Conservation (phyloP, 441 rosid genomes). For the Cnidoscolus chayamansa region DNA sequence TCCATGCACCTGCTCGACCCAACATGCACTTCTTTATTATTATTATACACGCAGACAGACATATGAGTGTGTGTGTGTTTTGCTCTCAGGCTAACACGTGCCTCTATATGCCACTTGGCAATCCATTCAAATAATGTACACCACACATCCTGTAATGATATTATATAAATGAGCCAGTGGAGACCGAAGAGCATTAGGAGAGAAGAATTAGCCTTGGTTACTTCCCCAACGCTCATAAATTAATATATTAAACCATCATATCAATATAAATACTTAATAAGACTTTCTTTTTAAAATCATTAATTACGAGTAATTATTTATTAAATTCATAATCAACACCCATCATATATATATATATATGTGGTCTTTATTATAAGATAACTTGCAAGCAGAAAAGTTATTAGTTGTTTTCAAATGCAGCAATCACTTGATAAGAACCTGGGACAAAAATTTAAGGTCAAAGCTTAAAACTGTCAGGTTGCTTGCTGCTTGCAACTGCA, state of each 20-base stretch:
- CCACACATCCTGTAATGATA: neutral
- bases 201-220: slow-evolving; percentile 8
- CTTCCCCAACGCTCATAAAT: slow-evolving; percentile 14
- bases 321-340: neutral
- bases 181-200: neutral
- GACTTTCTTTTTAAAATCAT: neutral
- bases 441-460: neutral
- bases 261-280: neutral
- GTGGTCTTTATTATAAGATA: neutral
- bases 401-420: neutral
- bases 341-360: neutral
- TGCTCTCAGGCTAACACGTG: slow-evolving; percentile 2
- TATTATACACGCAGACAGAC: too few relatives aligned
- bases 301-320: neutral
- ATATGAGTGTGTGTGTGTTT: neutral
- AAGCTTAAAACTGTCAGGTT: too few relatives aligned
- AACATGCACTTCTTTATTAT: neutral
- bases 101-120: neutral
- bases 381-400: too few relatives aligned
- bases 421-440: neutral
- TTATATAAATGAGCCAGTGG: neutral
- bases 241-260: neutral
- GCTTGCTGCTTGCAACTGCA: too few relatives aligned
- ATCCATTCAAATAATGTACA: slow-evolving; percentile 9
- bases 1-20: slow-evolving; percentile 9